Conservation (phyloP, 2,329 filamentous ascomycete genomes). For the Leptographium wingfieldii region DNA sequence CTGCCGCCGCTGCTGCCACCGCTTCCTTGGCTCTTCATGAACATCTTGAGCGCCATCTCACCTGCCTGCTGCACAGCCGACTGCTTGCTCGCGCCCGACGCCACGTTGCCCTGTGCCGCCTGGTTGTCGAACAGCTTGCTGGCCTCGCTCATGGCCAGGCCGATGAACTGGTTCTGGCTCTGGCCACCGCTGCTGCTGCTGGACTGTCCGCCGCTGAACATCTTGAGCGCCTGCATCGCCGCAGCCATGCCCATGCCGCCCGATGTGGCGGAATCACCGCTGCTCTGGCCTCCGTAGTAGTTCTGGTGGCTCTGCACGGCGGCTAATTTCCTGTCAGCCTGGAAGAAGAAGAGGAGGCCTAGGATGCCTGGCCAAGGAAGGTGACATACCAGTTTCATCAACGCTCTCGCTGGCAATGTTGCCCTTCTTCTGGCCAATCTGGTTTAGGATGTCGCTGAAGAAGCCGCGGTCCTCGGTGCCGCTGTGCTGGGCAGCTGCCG, state of each 20-base stretch:
- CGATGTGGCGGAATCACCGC: constrained; percentile 34
- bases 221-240: constrained; percentile 70
- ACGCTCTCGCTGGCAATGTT: constrained; percentile 31
- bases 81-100: constrained; percentile 59
- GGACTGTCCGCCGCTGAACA: constrained; percentile 41
- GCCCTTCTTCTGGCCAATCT: constrained; percentile 36
- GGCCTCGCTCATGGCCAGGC: constrained; percentile 78
- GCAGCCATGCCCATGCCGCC: constrained; percentile 56
- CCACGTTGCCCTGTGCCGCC: constrained; percentile 38
- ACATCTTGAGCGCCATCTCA: constrained; percentile 84
- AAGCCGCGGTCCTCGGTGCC: constrained; percentile 35
- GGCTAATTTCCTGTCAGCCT: constrained; percentile 26
- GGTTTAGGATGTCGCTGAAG: constrained; percentile 35
- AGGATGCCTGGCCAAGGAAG: background rate
- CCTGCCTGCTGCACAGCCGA: constrained; percentile 66
- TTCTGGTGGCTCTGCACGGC: constrained; percentile 65
- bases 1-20: constrained; percentile 29
- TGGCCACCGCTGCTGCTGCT: constrained; percentile 33
- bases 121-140: constrained; percentile 59
- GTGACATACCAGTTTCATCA: constrained; percentile 35
- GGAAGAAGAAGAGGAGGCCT: background rate
- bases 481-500: constrained; percentile 29
- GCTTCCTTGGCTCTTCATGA: constrained; percentile 61
- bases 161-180: constrained; percentile 67
- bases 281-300: constrained; percentile 46